Base-by-base conservation (phyloP, 805 yeast species). In the Nematodospora valgi region DNA sequence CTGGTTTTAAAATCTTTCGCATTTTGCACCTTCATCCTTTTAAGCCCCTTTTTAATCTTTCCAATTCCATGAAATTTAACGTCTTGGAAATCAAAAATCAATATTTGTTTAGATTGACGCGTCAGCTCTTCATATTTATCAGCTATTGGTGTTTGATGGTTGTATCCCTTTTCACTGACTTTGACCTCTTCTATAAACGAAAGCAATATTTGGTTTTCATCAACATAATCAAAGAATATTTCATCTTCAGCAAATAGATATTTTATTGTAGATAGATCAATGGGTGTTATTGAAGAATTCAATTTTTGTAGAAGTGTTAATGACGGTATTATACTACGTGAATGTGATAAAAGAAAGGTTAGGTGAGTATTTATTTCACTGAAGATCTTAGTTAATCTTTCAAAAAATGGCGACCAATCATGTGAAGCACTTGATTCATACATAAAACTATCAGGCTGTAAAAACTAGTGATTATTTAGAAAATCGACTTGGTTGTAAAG, bases 31-130 rank as follows among this genome's bases (percentile, higher is more conserved):
- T 30, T 35, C 5, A 24, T 13, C 24, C 41, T 40, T 29, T 45
- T 32, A 20, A 28, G 36, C 29, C 53, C 65, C 44, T 51, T 54
- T 12, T 55, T 35, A 0, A 47, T 45, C 5, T 64, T 53, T 0
- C 64, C 60, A 56, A 72, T 27, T 62, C 72, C 65, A 68, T 75
- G 45, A 62, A 76, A 47, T 64, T 73, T 48, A 10, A 83, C 85
- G 54, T 89, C 95, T 12, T 76, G 68, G 54, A 89, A 86, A 44
- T 83, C 89, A 51, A 89, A 83, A 1, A 86, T 66, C 18, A 89
- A 62, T 54, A 54, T 11, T 42, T 3, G 59, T 61, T 7, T 56
- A 35, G 28, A 63, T 58, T 34, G 25, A 40, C 74, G 70, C 14
- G 77, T 58, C 26, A 76, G 78, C 30, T 75, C 73, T 46, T 78